Evolutionary conservation across 2,329 filamentous ascomycete genomes (phyloP).

Genomic region (Monosporascus sp.): DNA sequence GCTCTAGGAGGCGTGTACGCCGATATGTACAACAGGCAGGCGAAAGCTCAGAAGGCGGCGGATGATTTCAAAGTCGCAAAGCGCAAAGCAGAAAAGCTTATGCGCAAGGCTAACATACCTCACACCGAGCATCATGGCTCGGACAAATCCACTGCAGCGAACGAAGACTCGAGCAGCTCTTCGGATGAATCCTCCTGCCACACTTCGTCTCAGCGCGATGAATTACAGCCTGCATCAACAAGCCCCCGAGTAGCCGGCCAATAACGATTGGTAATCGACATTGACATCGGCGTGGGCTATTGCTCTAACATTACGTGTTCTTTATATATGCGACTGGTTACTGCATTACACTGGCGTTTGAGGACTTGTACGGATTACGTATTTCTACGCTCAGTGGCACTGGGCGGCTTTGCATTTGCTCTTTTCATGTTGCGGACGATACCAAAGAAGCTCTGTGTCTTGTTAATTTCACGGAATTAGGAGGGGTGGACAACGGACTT

Average conservation of each 20-base stretch:
- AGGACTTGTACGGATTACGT: not conserved
- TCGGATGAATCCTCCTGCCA: slow-evolving; percentile 23
- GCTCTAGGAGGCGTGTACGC: slow-evolving; percentile 67
- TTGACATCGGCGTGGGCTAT: not conserved
- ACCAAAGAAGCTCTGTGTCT: not conserved
- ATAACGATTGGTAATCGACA: not conserved
- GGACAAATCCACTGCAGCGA: slow-evolving; percentile 29
- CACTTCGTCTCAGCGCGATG: not conserved
- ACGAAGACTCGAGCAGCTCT: slow-evolving; percentile 36
- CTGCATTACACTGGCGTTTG: not conserved
- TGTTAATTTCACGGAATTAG: not conserved
- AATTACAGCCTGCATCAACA: not conserved
- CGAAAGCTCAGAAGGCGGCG: slow-evolving; percentile 66
- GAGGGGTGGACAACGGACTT: not conserved
- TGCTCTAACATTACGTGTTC: not conserved
- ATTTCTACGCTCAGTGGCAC: not conserved
- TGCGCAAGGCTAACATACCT: slow-evolving; percentile 47
- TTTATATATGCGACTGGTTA: not conserved
- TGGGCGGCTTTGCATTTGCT: not conserved
- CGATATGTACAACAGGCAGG: slow-evolving; percentile 88
- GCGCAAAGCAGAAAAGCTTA: slow-evolving; percentile 36
- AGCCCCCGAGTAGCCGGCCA: slow-evolving; percentile 1
- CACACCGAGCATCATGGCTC: slow-evolving; percentile 15
- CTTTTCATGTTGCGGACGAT: not conserved
- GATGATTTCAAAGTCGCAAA: slow-evolving; percentile 48